Percentiles rank a stretch among this genome's conserved stretches.
phyloP scores from a whole-genome alignment of 2,329 filamentous ascomycete species.

The Cercospora sojina region DNA sequence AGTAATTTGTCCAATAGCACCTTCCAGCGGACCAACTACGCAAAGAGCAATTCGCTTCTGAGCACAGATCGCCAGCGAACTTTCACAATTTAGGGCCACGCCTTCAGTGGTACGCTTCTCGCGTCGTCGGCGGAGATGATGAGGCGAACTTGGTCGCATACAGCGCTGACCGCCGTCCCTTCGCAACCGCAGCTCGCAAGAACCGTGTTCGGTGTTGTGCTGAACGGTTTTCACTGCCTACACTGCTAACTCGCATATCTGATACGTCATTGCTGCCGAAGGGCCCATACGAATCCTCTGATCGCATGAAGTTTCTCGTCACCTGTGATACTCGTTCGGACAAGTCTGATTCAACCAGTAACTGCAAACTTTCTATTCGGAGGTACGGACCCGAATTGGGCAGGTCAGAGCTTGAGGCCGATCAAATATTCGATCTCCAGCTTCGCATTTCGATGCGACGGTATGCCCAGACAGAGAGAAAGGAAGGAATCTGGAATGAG shows the following conservation, averaged over 20 bases:
- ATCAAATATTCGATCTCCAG: not conserved
- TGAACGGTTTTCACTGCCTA: not conserved
- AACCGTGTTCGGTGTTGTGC: not conserved
- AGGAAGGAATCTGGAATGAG: too few species aligned
- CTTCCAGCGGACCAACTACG: not conserved
- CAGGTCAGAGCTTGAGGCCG: not conserved
- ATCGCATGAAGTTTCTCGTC: not conserved
- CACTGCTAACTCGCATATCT: not conserved
- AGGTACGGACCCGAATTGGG: not conserved
- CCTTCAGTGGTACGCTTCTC: not conserved
- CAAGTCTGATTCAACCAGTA: not conserved
- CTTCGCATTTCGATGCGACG: not conserved
- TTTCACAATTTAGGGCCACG: not conserved
- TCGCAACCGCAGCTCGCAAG: not conserved
- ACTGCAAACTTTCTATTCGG: not conserved
- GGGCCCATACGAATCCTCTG: not conserved
- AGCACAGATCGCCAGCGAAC: not conserved
- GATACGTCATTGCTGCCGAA: not conserved
- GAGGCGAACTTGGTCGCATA: too few species aligned
- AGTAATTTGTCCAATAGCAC: not conserved
- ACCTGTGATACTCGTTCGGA: not conserved
- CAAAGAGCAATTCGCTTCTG: not conserved
- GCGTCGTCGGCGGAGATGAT: not conserved
- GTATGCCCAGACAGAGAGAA: not conserved
- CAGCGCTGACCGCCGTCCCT: not conserved